phyloP scores from a whole-genome alignment of 352 stramenopile genomes.

The Pythium coloratum region DNA sequence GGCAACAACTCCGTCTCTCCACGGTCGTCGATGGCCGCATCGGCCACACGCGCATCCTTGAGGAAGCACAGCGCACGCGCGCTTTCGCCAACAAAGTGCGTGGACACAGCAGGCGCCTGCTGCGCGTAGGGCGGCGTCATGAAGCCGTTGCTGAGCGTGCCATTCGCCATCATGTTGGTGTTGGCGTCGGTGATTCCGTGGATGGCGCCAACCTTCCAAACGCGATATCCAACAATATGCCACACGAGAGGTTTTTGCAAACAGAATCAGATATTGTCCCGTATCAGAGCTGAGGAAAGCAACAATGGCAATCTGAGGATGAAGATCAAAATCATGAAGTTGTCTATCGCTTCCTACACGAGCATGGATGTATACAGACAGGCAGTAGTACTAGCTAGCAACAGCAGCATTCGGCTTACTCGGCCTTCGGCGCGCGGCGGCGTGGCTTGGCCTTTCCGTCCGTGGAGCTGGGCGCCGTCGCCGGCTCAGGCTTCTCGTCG shows the following conservation, averaged over 20 bases:
- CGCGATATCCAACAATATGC: constrained; percentile 7
- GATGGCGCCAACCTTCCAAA: constrained; percentile 14
- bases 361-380: background rate
- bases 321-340: background rate
- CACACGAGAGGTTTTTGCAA: constrained; percentile 1
- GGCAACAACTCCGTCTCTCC: constrained; percentile 39
- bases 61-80: constrained; percentile 60
- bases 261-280: background rate
- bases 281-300: constrained; percentile 5
- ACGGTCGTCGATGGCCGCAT: background rate
- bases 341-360: background rate
- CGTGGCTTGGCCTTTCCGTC: constrained; percentile 45
- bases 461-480: constrained; percentile 21
- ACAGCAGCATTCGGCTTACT: constrained; percentile 29
- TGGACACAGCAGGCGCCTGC: constrained; percentile 32
- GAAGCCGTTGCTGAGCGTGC: constrained; percentile 32
- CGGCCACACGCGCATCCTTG: constrained; percentile 43
- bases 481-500: constrained; percentile 28
- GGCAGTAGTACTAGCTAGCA: background rate
- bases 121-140: background rate
- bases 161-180: constrained; percentile 23
- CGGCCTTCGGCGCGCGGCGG: constrained; percentile 65
- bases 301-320: background rate
- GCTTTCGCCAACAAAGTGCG: constrained; percentile 69
- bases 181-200: constrained; percentile 4